Conservation (phyloP, 2,329 filamentous ascomycete genomes). For the Calonectria hawksworthii region DNA sequence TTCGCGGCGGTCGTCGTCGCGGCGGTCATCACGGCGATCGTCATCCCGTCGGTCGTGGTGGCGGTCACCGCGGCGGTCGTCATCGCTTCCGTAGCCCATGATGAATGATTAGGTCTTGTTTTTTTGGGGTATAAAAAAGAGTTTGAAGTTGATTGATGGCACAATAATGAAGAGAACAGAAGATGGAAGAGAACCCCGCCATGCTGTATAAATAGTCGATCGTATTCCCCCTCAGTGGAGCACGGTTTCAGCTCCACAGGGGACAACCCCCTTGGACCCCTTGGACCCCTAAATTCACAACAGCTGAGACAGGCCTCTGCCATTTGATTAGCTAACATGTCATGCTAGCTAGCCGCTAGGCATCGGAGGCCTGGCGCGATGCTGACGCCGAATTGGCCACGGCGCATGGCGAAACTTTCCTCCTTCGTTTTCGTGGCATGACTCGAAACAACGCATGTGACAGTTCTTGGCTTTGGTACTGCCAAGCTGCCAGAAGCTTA, state of each 20-base stretch:
- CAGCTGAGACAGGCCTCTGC: background rate
- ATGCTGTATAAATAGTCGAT: conserved; percentile 1
- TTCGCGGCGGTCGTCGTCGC: background rate
- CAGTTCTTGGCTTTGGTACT: background rate
- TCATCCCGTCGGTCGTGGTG: background rate
- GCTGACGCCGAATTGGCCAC: background rate
- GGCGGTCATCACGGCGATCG: background rate
- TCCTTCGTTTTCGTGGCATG: background rate
- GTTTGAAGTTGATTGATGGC: background rate
- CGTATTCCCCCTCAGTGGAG: conserved; percentile 9
- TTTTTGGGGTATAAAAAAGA: background rate
- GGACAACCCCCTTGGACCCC: background rate
- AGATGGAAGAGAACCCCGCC: background rate
- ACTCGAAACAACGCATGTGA: conserved; percentile 1
- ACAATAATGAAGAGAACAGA: background rate
- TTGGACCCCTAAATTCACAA: background rate
- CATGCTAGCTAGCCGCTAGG: background rate
- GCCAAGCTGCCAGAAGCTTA: background rate
- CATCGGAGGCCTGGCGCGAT: background rate
- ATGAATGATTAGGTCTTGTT: background rate
- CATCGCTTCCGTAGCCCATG: conserved; percentile 2
- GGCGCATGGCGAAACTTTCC: background rate
- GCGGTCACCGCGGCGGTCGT: background rate
- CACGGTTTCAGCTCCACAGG: background rate
- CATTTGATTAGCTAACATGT: background rate